phyloP scores from a whole-genome alignment of 2,329 filamentous ascomycete genomes.

The Hymenoscyphus albidus region DNA sequence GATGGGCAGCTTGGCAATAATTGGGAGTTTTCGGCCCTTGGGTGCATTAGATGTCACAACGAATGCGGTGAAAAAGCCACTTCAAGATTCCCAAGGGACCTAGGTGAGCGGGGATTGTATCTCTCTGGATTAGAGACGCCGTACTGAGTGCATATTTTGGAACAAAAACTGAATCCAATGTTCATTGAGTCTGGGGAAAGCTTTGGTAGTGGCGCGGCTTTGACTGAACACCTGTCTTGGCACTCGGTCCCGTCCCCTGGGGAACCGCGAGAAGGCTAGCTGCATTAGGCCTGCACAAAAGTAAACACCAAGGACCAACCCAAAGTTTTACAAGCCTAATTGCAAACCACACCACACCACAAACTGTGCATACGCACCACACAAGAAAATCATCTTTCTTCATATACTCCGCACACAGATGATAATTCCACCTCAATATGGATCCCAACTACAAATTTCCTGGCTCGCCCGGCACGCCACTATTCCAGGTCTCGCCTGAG shows the following conservation, averaged over 20 bases:
- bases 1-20: too few species aligned
- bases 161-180: background rate
- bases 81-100: too few species aligned
- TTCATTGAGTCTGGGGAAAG: background rate
- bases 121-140: too few species aligned
- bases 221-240: background rate
- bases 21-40: too few species aligned
- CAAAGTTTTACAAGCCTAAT: background rate
- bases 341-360: background rate
- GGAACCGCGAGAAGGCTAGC: background rate
- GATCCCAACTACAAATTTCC: conserved; percentile 46
- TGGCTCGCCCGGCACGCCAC: conserved; percentile 53
- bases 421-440: conserved; percentile 34
- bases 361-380: background rate
- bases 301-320: background rate
- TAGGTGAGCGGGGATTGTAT: too few species aligned
- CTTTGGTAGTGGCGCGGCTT: background rate
- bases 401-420: background rate
- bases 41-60: too few species aligned
- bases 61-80: too few species aligned
- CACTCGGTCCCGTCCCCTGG: background rate
- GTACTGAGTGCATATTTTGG: background rate
- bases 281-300: background rate
- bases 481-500: conserved; percentile 60
- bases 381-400: background rate